A percentile compares a stretch with the other conserved stretches of the same genome.
Conservation (phyloP, 129 eudicot species). For the Centrapalus pauciflorus region DNA sequence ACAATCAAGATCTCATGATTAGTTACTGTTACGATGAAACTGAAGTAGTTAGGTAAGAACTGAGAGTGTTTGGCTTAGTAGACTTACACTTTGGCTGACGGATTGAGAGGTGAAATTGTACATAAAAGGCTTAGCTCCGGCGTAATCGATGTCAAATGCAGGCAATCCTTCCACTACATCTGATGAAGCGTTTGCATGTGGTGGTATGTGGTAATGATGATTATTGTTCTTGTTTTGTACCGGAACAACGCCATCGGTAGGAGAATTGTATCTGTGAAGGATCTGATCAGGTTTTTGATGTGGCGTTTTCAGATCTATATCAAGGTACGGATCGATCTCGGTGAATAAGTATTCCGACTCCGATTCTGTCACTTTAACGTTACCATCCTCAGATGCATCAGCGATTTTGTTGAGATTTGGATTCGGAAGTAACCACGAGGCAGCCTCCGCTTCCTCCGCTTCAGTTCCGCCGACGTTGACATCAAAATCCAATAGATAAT, state of each 20-base stretch:
- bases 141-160: constrained; percentile 47
- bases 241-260: constrained; percentile 77
- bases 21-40: neutral
- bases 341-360: constrained; percentile 48
- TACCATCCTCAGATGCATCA: constrained; percentile 15
- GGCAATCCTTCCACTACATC: constrained; percentile 69
- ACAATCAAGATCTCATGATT: neutral
- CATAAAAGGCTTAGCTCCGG: constrained; percentile 68
- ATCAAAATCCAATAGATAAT: constrained; percentile 14
- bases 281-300: constrained; percentile 39
- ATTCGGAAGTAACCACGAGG: constrained; percentile 69
- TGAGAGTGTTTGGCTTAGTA: neutral
- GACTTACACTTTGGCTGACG: constrained; percentile 86
- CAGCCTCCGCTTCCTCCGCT: constrained; percentile 78
- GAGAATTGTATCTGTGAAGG: constrained; percentile 24
- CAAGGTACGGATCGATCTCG: constrained; percentile 58
- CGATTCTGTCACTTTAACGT: constrained; percentile 17
- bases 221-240: constrained; percentile 33
- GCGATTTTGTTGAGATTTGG: constrained; percentile 10
- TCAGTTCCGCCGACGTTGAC: constrained; percentile 32
- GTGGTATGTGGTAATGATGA: constrained; percentile 27
- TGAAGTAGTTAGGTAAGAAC: neutral
- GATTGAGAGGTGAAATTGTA: constrained; percentile 72
- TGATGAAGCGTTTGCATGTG: constrained; percentile 1
- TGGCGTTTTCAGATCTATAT: constrained; percentile 42